Conservation (phyloP, 2,329 filamentous ascomycete species). For the Apiospora hydei region DNA sequence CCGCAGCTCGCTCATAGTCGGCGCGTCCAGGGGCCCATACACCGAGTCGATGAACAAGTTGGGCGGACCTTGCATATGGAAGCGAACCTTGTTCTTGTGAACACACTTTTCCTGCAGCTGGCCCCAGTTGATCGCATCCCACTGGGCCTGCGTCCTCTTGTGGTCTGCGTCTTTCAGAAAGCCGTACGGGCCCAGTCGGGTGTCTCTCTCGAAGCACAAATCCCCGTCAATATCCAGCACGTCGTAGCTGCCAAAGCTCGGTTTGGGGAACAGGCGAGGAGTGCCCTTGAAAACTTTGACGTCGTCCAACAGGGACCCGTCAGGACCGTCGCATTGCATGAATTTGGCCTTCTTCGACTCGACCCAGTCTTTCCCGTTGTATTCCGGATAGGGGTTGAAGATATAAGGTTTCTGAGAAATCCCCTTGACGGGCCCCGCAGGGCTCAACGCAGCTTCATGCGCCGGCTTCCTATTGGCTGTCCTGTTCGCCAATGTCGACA, state of each 20-base stretch:
- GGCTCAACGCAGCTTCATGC: conserved; percentile 42
- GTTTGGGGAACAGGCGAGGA: conserved; percentile 64
- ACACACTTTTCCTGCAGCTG: conserved; percentile 72
- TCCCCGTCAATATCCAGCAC: conserved; percentile 67
- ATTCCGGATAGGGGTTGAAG: conserved; percentile 76
- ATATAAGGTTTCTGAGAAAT: conserved; percentile 60
- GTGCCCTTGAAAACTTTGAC: conserved; percentile 69
- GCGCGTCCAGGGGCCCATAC: conserved; percentile 8
- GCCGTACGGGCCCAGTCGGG: conserved; percentile 73
- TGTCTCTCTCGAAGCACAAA: conserved; percentile 72
- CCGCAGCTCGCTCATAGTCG: conserved; percentile 18
- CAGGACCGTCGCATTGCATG: conserved; percentile 70
- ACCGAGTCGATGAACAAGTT: not conserved
- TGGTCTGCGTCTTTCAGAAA: conserved; percentile 57
- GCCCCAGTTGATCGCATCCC: conserved; percentile 75
- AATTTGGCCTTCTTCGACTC: conserved; percentile 59
- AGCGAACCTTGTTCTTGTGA: conserved; percentile 71
- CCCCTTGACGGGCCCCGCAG: conserved; percentile 42
- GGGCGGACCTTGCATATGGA: conserved; percentile 43
- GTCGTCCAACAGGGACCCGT: conserved; percentile 64
- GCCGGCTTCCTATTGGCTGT: conserved; percentile 39
- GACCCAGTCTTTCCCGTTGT: conserved; percentile 69
- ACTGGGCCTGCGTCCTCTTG: conserved; percentile 56
- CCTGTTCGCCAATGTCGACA: conserved; percentile 53
- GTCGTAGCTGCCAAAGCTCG: conserved; percentile 69